A percentile compares a stretch with the other conserved stretches of the same genome.
Conservation (phyloP, 768 basidiomycete species). For the Naematelia encephala region DNA sequence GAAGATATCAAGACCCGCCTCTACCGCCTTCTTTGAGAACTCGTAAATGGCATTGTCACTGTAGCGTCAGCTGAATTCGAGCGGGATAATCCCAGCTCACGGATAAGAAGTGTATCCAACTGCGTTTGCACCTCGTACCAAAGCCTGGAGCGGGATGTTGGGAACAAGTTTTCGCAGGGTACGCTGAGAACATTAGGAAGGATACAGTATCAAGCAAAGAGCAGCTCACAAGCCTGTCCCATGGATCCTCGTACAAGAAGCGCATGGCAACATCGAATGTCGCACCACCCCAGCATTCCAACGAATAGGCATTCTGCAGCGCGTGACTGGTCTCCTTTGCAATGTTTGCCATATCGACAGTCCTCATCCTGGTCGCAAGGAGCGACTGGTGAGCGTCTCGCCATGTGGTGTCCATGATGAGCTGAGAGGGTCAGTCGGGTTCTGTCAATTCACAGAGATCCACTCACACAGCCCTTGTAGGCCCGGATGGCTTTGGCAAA, state of each 20-base stretch:
- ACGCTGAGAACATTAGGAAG: constrained; percentile 51
- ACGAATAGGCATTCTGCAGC: constrained; percentile 86
- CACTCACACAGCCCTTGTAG: constrained; percentile 87
- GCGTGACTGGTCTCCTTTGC: constrained; percentile 97
- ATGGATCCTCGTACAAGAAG: constrained; percentile 99
- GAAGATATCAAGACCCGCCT: constrained; percentile 99
- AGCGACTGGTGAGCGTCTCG: constrained; percentile 98
- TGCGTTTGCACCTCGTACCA: constrained; percentile 97
- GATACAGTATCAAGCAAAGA: background rate
- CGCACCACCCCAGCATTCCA: constrained; percentile 99
- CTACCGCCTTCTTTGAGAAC: constrained; percentile 99
- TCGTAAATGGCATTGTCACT: constrained; percentile 99
- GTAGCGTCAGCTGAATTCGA: constrained; percentile 53
- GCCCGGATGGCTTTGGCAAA: constrained; percentile 97
- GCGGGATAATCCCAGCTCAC: background rate
- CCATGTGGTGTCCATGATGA: constrained; percentile 80
- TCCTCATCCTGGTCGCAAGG: constrained; percentile 90
- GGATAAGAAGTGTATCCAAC: constrained; percentile 84
- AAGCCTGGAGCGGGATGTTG: constrained; percentile 96
- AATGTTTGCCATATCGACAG: constrained; percentile 96
- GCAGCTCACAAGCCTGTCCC: constrained; percentile 69
- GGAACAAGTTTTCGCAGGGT: constrained; percentile 91
- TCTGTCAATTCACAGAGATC: constrained; percentile 38
- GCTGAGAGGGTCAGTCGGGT: constrained; percentile 14
- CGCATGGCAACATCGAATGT: constrained; percentile 99